Evolutionary conservation across 2,329 filamentous ascomycete species (phyloP).

Genomic region (Diaporthe longicolla): DNA sequence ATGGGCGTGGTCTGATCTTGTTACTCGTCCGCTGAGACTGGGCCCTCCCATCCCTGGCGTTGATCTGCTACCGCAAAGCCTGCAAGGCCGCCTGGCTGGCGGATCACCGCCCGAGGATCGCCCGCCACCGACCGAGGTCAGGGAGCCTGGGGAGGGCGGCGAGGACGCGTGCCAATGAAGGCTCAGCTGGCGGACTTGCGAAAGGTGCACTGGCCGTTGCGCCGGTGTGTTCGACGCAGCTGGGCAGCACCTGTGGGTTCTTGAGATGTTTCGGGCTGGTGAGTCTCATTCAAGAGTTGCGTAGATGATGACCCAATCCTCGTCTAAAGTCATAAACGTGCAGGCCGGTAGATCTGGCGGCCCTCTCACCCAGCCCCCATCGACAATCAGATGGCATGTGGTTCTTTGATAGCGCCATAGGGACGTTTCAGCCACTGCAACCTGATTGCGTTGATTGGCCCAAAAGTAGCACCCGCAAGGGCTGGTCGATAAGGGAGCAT

Average conservation of each 20-base stretch:
- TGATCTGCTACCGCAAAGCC: neutral
- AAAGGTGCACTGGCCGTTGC: neutral
- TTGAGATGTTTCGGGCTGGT: constrained; percentile 7
- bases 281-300: neutral
- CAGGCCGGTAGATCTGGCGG: constrained; percentile 4
- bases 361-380: neutral
- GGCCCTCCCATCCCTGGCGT: constrained; percentile 6
- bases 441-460: constrained; percentile 13
- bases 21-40: neutral
- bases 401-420: neutral
- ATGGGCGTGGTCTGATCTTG: constrained; percentile 14
- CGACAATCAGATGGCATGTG: constrained; percentile 21
- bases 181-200: neutral
- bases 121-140: constrained; percentile 20
- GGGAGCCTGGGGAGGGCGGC: neutral
- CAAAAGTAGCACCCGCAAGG: constrained; percentile 14
- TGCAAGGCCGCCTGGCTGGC: neutral
- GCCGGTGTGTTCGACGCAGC: neutral
- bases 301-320: neutral
- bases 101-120: constrained; percentile 19
- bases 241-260: neutral
- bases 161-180: constrained; percentile 4
- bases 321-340: neutral
- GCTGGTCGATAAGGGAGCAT: constrained; percentile 19
- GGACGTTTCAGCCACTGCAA: constrained; percentile 6